A percentile compares a stretch with the other conserved stretches of the same genome.
phyloP scores from a whole-genome alignment of 1,139 yeast species.

The Debaryomyces coudertii region DNA sequence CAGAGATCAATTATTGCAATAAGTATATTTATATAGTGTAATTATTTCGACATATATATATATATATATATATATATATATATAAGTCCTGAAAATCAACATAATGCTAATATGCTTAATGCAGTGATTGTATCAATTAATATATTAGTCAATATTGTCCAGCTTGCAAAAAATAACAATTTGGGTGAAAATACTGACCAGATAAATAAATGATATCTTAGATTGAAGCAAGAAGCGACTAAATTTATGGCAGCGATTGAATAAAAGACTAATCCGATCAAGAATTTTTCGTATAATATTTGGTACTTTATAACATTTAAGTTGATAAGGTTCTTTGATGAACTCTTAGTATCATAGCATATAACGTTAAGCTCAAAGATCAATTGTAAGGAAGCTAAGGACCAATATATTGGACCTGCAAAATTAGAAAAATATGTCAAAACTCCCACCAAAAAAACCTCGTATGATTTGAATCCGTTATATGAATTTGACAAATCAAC shows the following conservation, averaged over 20 bases:
- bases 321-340: conserved; percentile 17
- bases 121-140: conserved; percentile 40
- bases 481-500: conserved; percentile 90
- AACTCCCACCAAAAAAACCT: conserved; percentile 72
- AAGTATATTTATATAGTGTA: conserved; percentile 16
- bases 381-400: conserved; percentile 54
- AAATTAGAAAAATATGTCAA: conserved; percentile 82
- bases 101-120: conserved; percentile 16
- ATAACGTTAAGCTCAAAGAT: conserved; percentile 10
- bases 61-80: conserved; percentile 4
- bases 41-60: background rate
- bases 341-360: background rate
- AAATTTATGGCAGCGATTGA: conserved; percentile 60
- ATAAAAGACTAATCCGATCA: conserved; percentile 54
- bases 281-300: conserved; percentile 37
- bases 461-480: conserved; percentile 77
- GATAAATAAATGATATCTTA: conserved; percentile 85
- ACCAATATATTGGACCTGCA: conserved; percentile 86
- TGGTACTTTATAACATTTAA: conserved; percentile 34
- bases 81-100: background rate
- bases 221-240: conserved; percentile 67
- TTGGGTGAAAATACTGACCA: conserved; percentile 99
- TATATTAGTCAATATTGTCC: conserved; percentile 63
- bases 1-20: conserved; percentile 90
- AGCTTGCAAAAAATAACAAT: conserved; percentile 74